These are phyloP conservation scores for Wickerhamomyces alni DNA, from an alignment of 805 yeast genomes.

Conservation along the genomic window DNA sequence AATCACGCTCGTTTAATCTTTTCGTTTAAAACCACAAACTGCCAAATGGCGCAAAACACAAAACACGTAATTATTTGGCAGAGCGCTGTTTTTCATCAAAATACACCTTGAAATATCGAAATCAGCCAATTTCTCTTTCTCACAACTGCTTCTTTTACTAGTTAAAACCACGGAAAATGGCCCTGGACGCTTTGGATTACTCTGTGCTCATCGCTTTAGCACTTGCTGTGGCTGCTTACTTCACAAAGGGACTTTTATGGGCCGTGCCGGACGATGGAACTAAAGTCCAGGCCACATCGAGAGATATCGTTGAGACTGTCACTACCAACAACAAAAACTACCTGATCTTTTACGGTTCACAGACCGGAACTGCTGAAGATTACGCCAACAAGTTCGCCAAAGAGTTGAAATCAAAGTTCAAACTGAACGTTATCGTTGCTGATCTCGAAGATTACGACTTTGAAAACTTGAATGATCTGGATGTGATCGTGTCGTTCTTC, in stretches of 20 bases:
- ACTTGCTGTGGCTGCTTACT: constrained; percentile 59
- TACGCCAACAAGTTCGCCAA: constrained; percentile 87
- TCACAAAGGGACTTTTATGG: constrained; percentile 57
- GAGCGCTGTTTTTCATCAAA: background rate
- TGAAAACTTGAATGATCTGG: constrained; percentile 64
- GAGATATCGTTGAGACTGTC: constrained; percentile 56
- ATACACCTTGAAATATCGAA: no score
- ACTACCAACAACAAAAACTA: constrained; percentile 63
- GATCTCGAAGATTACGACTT: constrained; percentile 87
- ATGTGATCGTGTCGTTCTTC: constrained; percentile 63
- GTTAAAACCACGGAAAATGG: constrained; percentile 32
- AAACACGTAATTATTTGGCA: background rate
- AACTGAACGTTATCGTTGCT: constrained; percentile 75
- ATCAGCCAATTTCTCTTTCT: no score
- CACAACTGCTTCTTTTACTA: no score
- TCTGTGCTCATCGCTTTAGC: constrained; percentile 61
- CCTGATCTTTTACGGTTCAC: constrained; percentile 85
- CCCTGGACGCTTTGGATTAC: constrained; percentile 67
- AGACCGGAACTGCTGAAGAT: constrained; percentile 98
- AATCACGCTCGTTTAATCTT: background rate
- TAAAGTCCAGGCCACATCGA: constrained; percentile 33
- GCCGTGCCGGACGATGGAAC: constrained; percentile 30
- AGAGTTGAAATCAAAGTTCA: constrained; percentile 78
- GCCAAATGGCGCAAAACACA: no score
- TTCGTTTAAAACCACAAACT: no score